phyloP scores from a whole-genome alignment of 257 asterid genomes.

The Capsicum pubescens region DNA sequence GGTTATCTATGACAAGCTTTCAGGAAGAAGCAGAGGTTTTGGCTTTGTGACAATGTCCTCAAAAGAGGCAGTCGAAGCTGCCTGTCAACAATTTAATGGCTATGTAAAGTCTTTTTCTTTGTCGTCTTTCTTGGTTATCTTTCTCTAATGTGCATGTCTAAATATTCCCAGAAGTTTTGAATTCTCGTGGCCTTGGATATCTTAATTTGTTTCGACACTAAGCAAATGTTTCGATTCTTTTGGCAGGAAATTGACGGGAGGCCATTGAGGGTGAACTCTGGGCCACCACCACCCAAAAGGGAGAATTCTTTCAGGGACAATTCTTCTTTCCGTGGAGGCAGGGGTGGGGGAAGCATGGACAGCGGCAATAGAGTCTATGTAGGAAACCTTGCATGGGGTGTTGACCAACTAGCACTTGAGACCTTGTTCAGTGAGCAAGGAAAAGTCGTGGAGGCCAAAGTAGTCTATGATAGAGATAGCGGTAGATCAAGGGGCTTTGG shows the following conservation, averaged over 20 bases:
- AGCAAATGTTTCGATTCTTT: neutral
- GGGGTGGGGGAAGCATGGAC: slow-evolving; percentile 59
- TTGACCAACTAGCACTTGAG: slow-evolving; percentile 70
- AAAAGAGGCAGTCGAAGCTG: slow-evolving; percentile 71
- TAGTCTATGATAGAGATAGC: slow-evolving; percentile 81
- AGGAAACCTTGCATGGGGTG: slow-evolving; percentile 93
- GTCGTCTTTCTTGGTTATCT: slow-evolving; percentile 5
- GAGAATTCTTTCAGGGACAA: slow-evolving; percentile 43
- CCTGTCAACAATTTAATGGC: slow-evolving; percentile 78
- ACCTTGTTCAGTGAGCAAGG: slow-evolving; percentile 80
- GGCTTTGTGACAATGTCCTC: slow-evolving; percentile 93
- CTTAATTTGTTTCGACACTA: neutral
- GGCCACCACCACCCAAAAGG: slow-evolving; percentile 78
- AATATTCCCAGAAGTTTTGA: too few relatives aligned
- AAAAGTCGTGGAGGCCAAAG: slow-evolving; percentile 79
- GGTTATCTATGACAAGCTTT: slow-evolving; percentile 86
- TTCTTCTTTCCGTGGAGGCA: slow-evolving; percentile 53
- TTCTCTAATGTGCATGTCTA: neutral
- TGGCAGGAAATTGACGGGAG: slow-evolving; percentile 88
- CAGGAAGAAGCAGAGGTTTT: slow-evolving; percentile 93
- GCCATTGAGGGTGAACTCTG: slow-evolving; percentile 73
- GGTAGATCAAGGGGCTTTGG: slow-evolving; percentile 96
- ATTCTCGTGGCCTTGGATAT: too few relatives aligned
- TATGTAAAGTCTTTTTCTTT: slow-evolving; percentile 57
- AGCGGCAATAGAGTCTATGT: slow-evolving; percentile 65